Evolutionary conservation across 805 yeast species (phyloP), one percentile per base, ranked within the genome.

Genomic region (Candida sakaeoensis): DNA sequence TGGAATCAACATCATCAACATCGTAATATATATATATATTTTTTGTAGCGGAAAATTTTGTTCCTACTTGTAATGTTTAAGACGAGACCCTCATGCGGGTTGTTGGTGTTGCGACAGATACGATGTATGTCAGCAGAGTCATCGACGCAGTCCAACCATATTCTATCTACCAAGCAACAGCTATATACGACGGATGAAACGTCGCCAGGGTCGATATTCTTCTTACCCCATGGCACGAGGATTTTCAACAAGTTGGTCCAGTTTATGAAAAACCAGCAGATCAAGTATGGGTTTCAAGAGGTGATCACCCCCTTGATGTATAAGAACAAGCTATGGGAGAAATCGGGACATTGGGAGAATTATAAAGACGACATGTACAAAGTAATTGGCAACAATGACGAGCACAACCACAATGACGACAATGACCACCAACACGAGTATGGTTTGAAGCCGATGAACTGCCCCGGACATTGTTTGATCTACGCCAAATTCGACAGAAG

Each of bases 271-370:
- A 64, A 79, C 29, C 96, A 88, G 55, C 95, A 89, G 58, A 63
- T 75, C 15, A 77, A 73, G 44, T 84, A 82, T 50, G 96, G 95
- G 0, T 93, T 89, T 54, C 80, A 85, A 43, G 98, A 93, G 62
- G 97, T 93, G 5, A 77, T 91, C 19, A 86, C 96, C 1, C 99
- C 99, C 1, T 71, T 91, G 49, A 83, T 93, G 10, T 93, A 83
- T 64, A 85, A 83, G 51, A 81, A 80, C 42, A 75, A 79, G 26
- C 66, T 93, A 13, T 93, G 97, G 96, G 84, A 89, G 60, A 78
- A 74, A 37, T 84, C 95, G 8, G 98, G 98, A 0, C 99, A 93
- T 63, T 91, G 97, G 97, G 85, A 82, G 9, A 90, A 91, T 55
- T 91, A 93, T 58, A 77, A 86, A 50, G 91, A 86, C 27, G 98